phyloP scores from a whole-genome alignment of 1,139 yeast species.

The Magnusiomyces tetraspermus region DNA sequence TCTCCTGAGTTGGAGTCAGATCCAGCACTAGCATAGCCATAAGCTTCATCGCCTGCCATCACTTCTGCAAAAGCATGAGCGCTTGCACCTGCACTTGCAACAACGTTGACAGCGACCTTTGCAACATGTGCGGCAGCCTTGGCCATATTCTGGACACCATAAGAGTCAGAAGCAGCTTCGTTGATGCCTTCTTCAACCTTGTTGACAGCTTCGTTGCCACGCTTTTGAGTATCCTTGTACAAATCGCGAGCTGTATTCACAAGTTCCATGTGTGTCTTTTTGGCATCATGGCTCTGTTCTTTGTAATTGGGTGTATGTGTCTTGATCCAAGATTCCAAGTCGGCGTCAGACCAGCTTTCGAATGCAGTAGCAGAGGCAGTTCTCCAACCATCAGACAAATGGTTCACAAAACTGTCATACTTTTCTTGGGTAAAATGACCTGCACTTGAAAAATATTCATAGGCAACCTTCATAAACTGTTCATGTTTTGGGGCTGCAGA shows the following conservation, averaged over 20 bases:
- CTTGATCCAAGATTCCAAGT: neutral
- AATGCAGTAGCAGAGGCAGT: neutral
- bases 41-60: neutral
- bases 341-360: constrained; percentile 4
- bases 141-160: neutral
- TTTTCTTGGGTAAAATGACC: neutral
- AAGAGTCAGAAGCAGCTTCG: neutral
- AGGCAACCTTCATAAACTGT: neutral
- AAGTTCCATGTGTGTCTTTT: neutral
- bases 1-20: neutral
- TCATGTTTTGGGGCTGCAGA: neutral
- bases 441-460: neutral
- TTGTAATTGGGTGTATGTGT: neutral
- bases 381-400: neutral
- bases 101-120: too few relatives aligned
- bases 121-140: too few relatives aligned
- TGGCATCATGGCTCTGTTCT: neutral
- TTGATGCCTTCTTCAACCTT: neutral
- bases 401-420: neutral
- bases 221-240: neutral
- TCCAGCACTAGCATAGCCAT: neutral
- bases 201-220: neutral
- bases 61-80: neutral
- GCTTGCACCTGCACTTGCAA: neutral
- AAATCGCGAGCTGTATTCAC: neutral